phyloP scores from a whole-genome alignment of 1,284 basidiomycete genomes.

The Agaricales sp. region DNA sequence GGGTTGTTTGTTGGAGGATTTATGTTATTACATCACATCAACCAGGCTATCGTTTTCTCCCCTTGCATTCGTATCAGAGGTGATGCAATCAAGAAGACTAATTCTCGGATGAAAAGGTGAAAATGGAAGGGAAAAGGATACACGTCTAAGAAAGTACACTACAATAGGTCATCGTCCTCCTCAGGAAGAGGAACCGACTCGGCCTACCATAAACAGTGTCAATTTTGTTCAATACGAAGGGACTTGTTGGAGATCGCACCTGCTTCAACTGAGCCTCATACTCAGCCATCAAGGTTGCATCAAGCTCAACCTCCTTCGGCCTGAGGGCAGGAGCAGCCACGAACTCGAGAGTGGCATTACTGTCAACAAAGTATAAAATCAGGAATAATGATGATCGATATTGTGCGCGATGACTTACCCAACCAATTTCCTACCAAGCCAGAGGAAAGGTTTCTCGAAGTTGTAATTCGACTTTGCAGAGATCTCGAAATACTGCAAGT shows the following conservation, averaged over 20 bases:
- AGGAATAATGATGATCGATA: not conserved
- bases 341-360: conserved; percentile 87
- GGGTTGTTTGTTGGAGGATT: not conserved
- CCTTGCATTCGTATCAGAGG: not conserved
- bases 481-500: conserved; percentile 99
- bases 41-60: not conserved
- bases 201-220: conserved; percentile 40
- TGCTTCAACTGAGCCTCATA: conserved; percentile 75
- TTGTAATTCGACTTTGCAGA: conserved; percentile 99
- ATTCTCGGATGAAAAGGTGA: not conserved
- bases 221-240: no score
- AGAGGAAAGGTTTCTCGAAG: conserved; percentile 99
- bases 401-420: conserved; percentile 49
- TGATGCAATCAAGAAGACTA: not conserved
- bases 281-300: conserved; percentile 71
- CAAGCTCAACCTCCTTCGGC: conserved; percentile 89
- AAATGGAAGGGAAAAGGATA: not conserved
- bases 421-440: conserved; percentile 97
- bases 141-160: conserved; percentile 23
- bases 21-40: not conserved
- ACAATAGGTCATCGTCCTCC: conserved; percentile 61
- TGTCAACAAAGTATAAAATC: conserved; percentile 18
- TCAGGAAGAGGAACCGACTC: conserved; percentile 70
- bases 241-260: conserved; percentile 33
- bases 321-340: conserved; percentile 94